Percentiles rank a stretch among this genome's conserved stretches.
These are phyloP conservation scores for Filobasidium wieringae DNA, from an alignment of 768 basidiomycete species.

Conservation along the genomic window DNA sequence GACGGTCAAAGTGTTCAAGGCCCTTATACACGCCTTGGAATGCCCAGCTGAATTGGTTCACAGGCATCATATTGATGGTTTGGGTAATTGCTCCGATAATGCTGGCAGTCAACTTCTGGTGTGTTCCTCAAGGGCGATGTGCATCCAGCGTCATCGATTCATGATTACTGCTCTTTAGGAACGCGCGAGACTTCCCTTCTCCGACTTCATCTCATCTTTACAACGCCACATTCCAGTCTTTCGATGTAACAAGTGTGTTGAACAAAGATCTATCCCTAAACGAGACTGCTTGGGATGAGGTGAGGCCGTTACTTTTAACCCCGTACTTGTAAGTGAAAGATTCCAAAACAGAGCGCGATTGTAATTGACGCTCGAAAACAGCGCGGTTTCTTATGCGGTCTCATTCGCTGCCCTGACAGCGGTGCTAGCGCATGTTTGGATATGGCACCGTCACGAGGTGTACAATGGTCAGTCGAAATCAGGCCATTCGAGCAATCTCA, in stretches of 20 bases:
- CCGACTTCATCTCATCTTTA: constrained; percentile 33
- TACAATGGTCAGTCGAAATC: constrained; percentile 21
- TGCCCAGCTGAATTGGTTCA: constrained; percentile 36
- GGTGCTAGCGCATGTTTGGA: constrained; percentile 35
- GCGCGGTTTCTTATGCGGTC: constrained; percentile 35
- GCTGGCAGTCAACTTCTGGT: constrained; percentile 34
- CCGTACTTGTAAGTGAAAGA: constrained; percentile 35
- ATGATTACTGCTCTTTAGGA: constrained; percentile 15
- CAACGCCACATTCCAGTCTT: constrained; percentile 33
- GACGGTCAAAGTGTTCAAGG: too few relatives aligned
- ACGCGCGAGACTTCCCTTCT: constrained; percentile 32
- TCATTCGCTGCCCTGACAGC: constrained; percentile 37
- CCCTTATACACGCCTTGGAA: constrained; percentile 39
- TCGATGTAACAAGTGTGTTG: constrained; percentile 37
- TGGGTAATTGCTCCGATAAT: constrained; percentile 37
- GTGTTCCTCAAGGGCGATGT: background rate
- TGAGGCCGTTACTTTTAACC: constrained; percentile 33
- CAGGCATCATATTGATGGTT: constrained; percentile 32
- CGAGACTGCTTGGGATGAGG: constrained; percentile 33
- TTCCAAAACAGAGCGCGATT: too few relatives aligned
- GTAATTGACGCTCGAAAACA: background rate
- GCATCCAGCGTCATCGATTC: background rate
- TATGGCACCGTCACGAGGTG: constrained; percentile 37
- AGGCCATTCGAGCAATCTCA: background rate
- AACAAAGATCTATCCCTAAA: constrained; percentile 36